Evolutionary conservation across 371 early-diverging fungal genomes (phyloP), one percentile per base, ranked within the genome.

Genomic region (Mortierella sp.): DNA sequence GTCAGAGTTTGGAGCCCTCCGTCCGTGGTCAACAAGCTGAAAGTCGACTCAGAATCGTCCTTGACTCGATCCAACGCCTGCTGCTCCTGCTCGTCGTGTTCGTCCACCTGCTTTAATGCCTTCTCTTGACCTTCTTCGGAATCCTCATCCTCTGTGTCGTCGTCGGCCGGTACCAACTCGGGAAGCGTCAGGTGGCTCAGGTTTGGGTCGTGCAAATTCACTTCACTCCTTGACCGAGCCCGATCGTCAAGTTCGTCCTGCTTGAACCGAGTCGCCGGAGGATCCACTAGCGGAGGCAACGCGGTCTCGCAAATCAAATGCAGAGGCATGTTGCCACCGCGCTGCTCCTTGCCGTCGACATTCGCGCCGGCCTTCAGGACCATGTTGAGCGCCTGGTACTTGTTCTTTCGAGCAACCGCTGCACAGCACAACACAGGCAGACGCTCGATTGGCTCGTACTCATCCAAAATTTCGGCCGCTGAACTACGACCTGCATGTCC

Each of bases 301-400:
- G 87, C 87, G 4, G 87, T 86, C 48, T 86, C 87, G 18, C 87
- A 86, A 35, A 86, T 49, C 21, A 86, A 58, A 63, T 86, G 87
- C 74, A 86, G 56, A 1, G 87, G 80, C 1, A 80, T 86, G 24
- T 86, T 86, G 7, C 87, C 87, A 38, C 77, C 78, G 27, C 87
- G 87, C 29, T 72, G 76, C 38, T 82, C 87, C 27, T 80, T 82
- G 56, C 82, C 60, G 14, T 79, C 82, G 1, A 86, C 87, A 70
- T 80, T 86, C n/a, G 87, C 87, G 5, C 87, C 87, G 21, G 87
- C 87, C 55, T 70, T 79, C 27, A 82, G 73, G 8, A 86, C 87
- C 80, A 86, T 80, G 43, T 79, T 77, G 78, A 86, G 51, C 11
- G 82, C 78, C 74, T 82, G 80, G 49, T 82, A 86, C 71, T 82